Evolutionary conservation across 2,329 filamentous ascomycete genomes (phyloP), one percentile per base, ranked within the genome.

Genomic region (Penicillium psychrosexuale): DNA sequence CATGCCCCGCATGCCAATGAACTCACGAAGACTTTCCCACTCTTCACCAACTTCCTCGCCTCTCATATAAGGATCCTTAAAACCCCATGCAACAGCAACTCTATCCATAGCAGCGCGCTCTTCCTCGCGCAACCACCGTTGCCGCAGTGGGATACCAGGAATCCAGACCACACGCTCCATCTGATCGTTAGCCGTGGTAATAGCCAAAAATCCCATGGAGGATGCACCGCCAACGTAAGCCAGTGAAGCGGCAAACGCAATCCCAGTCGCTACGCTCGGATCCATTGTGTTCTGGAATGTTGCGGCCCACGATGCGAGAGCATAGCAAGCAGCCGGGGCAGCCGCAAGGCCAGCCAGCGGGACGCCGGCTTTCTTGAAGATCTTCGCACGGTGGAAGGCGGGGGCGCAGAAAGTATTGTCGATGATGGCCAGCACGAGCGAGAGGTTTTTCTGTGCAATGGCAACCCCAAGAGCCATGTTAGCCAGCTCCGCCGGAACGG

Each of bases 121-220:
- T 61, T 96, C 91, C 71, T 97, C 94, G 33, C 90, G 82, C 51
- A 96, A 72, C 89, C 92, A 97, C 13, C 94, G 83, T 66, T 90
- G 83, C 58, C 88, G 82, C 60, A 97, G 76, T 22, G 90, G 88
- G 33, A 90, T 87, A 11, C 94, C 94, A 0, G 85, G 84, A 8
- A 88, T 81, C 94, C 94, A 99, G 2, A 90, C 92, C 5, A 97
- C 91, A 19, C 94, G 85, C 66, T 88, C 87, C 90, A 97, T 96
- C 74, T 97, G 91, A 71, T 97, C 92, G 73, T 97, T 97, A 57
- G 87, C 82, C 33, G 93, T 97, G 27, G 90, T 86, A 56, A 95
- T 78, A 8, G 93, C 91, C 36, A 97, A 84, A 39, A 94, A 77
- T 3, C 93, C 94, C 50, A 97, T 83, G 9, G 87, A 90, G 4